Evolutionary conservation across 345 rosid species (phyloP).

Genomic region (Syzygium aqueum): DNA sequence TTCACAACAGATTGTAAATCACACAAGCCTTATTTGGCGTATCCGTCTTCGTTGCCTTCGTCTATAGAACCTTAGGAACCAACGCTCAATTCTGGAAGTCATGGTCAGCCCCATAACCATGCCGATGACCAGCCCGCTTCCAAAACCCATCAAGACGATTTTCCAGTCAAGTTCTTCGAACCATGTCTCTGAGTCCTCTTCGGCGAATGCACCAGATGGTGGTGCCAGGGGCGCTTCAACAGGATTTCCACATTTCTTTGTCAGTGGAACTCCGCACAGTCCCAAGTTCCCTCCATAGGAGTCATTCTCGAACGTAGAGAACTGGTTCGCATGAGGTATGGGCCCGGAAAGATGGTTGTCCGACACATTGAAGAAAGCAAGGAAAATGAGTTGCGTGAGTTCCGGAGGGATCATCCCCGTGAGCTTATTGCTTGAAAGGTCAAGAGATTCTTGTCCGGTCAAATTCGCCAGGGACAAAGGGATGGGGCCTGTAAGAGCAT

Average conservation of each 20-base stretch:
- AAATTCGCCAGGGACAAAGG: background rate
- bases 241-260: background rate
- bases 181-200: background rate
- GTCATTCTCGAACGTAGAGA: background rate
- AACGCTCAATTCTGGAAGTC: background rate
- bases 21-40: background rate
- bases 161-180: background rate
- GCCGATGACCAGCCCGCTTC: background rate
- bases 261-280: background rate
- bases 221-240: background rate
- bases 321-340: background rate
- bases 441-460: background rate
- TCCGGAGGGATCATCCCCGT: slow-evolving; percentile 6
- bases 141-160: background rate
- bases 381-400: background rate
- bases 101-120: background rate
- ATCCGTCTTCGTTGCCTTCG: background rate
- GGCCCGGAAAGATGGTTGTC: background rate
- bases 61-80: background rate
- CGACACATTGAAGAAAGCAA: background rate
- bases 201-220: rapidly evolving
- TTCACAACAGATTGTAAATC: background rate
- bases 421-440: slow-evolving; percentile 6
- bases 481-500: background rate
- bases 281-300: background rate